Evolutionary conservation across 345 rosid species (phyloP).

Genomic region (Diplotaxis tenuifolia): DNA sequence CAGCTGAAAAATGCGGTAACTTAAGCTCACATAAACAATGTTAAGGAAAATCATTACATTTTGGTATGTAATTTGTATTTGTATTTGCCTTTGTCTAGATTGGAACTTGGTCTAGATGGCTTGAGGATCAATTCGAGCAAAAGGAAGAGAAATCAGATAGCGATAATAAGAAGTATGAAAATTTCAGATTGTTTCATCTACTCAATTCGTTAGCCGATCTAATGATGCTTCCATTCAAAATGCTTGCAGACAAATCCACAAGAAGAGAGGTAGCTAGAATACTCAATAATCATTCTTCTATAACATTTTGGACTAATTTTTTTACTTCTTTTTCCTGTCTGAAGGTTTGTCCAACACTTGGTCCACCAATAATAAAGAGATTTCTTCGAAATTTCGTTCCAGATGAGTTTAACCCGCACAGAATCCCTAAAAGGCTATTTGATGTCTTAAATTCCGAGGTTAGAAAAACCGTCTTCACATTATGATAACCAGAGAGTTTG

Average conservation of each 20-base stretch:
- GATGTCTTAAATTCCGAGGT: conserved; percentile 74
- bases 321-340: conserved; percentile 16
- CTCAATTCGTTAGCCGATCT: conserved; percentile 87
- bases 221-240: conserved; percentile 93
- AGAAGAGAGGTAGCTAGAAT: conserved; percentile 66
- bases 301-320: conserved; percentile 1
- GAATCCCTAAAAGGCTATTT: conserved; percentile 62
- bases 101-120: conserved; percentile 97
- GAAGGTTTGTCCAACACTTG: conserved; percentile 80
- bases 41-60: neutral
- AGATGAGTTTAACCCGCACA: conserved; percentile 79
- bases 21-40: conserved; percentile 13
- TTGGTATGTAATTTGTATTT: conserved; percentile 11
- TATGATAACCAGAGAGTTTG: neutral
- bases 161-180: conserved; percentile 34
- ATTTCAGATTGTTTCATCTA: conserved; percentile 71
- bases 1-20: conserved; percentile 89
- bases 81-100: conserved; percentile 44
- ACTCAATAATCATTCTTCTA: neutral
- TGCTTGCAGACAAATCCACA: conserved; percentile 67
- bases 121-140: conserved; percentile 70
- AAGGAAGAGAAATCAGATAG: conserved; percentile 50
- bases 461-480: conserved; percentile 17
- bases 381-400: conserved; percentile 77
- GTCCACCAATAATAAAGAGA: conserved; percentile 56